Percentiles rank a stretch among this genome's conserved stretches.
Conservation (phyloP, 1,284 basidiomycete genomes). For the Exobasidium cylindrosporum region DNA sequence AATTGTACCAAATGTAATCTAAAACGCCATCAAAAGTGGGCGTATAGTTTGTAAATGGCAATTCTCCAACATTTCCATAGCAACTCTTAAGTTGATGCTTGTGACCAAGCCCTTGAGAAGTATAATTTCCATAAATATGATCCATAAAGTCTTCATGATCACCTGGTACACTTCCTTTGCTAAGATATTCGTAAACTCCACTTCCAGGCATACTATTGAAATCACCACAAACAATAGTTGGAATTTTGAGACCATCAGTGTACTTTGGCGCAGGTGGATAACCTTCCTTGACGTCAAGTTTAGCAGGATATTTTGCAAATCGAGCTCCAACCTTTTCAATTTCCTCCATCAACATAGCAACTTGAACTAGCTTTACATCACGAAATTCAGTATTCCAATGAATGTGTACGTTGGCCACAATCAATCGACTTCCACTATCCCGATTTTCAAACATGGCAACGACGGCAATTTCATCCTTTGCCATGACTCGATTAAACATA, state of each 20-base stretch:
- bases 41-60: slow-evolving; percentile 85
- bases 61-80: slow-evolving; percentile 60
- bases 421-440: slow-evolving; percentile 77
- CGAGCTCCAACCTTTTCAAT: slow-evolving; percentile 80
- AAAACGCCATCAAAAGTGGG: slow-evolving; percentile 66
- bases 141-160: slow-evolving; percentile 90
- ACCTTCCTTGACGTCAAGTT: slow-evolving; percentile 56
- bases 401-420: slow-evolving; percentile 88
- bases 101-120: slow-evolving; percentile 81
- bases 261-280: slow-evolving; percentile 64
- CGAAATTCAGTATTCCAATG: slow-evolving; percentile 89
- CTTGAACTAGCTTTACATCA: slow-evolving; percentile 97
- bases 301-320: slow-evolving; percentile 80
- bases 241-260: slow-evolving; percentile 80
- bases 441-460: slow-evolving; percentile 83
- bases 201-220: slow-evolving; percentile 85
- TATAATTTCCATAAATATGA: slow-evolving; percentile 87
- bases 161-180: slow-evolving; percentile 64
- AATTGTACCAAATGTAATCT: slow-evolving; percentile 92
- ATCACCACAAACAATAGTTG: slow-evolving; percentile 86
- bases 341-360: slow-evolving; percentile 86
- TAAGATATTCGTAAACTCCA: slow-evolving; percentile 88
- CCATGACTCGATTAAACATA: slow-evolving; percentile 98
- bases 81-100: slow-evolving; percentile 77
- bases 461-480: slow-evolving; percentile 91